phyloP scores from a whole-genome alignment of 1,284 basidiomycete genomes.

The Stereum hirsutum region DNA sequence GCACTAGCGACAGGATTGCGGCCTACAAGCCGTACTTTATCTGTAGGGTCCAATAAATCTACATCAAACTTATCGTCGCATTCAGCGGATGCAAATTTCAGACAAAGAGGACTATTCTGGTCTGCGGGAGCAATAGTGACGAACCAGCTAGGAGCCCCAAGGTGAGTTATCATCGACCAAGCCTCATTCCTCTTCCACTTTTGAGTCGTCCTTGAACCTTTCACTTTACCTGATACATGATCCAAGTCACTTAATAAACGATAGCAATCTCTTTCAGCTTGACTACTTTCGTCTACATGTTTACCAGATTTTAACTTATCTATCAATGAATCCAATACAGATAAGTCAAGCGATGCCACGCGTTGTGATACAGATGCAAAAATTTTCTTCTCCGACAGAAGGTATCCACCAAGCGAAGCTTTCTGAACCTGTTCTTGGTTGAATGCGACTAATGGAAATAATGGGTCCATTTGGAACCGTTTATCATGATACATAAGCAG shows the following conservation, averaged over 20 bases:
- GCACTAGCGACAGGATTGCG: constrained; percentile 2
- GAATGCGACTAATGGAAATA: constrained; percentile 28
- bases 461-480: constrained; percentile 24
- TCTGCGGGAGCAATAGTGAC: constrained; percentile 27
- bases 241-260: too few species aligned
- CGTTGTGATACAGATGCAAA: constrained; percentile 19
- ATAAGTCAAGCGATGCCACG: constrained; percentile 17
- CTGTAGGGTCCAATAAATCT: background rate
- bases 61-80: constrained; percentile 7
- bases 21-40: too few species aligned
- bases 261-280: too few species aligned
- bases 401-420: too few species aligned
- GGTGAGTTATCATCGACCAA: constrained; percentile 22
- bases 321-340: constrained; percentile 16
- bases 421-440: constrained; percentile 28
- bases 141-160: constrained; percentile 25
- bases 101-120: constrained; percentile 18
- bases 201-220: too few species aligned
- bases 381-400: constrained; percentile 15
- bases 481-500: constrained; percentile 29
- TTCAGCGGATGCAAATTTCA: constrained; percentile 20
- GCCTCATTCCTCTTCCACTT: too few species aligned
- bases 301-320: constrained; percentile 13
- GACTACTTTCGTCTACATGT: too few species aligned
- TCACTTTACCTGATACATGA: constrained; percentile 14